Conservation (phyloP, 140 eudicot genomes). For the Senecio squalidus region DNA sequence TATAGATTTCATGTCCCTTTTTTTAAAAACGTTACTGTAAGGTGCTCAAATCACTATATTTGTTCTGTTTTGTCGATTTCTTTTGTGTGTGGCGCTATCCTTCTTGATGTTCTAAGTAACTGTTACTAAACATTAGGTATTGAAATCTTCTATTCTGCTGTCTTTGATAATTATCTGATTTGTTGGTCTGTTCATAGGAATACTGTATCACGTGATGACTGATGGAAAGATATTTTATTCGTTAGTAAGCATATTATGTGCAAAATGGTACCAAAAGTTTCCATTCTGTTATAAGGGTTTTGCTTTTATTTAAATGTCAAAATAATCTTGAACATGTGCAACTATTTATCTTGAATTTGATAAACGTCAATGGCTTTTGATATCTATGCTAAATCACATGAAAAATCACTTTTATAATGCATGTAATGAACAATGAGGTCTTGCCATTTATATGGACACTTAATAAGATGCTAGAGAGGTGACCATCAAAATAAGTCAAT, state of each 20-base stretch:
- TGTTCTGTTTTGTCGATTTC: too few relatives aligned
- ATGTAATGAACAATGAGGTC: not conserved
- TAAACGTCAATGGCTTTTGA: not conserved
- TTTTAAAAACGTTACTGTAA: too few relatives aligned
- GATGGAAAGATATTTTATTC: not conserved
- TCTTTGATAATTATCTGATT: slow-evolving; percentile 7
- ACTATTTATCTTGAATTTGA: not conserved
- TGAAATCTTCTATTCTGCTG: not conserved
- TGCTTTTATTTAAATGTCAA: not conserved
- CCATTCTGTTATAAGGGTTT: too few relatives aligned
- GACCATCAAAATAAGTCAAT: not conserved
- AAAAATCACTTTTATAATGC: not conserved
- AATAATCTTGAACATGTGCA: not conserved
- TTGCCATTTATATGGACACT: not conserved
- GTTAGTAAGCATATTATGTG: not conserved
- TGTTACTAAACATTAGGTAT: not conserved
- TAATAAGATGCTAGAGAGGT: not conserved
- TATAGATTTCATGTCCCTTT: too few relatives aligned
- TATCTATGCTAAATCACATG: slow-evolving; percentile 4
- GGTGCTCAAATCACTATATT: too few relatives aligned
- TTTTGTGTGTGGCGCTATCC: too few relatives aligned
- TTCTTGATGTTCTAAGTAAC: not conserved
- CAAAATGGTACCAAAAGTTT: not conserved
- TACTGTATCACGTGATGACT: slow-evolving; percentile 1
- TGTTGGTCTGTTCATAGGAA: slow-evolving; percentile 5